Conservation (phyloP, 2,329 filamentous ascomycete genomes). For the Cercospora nicotianae region DNA sequence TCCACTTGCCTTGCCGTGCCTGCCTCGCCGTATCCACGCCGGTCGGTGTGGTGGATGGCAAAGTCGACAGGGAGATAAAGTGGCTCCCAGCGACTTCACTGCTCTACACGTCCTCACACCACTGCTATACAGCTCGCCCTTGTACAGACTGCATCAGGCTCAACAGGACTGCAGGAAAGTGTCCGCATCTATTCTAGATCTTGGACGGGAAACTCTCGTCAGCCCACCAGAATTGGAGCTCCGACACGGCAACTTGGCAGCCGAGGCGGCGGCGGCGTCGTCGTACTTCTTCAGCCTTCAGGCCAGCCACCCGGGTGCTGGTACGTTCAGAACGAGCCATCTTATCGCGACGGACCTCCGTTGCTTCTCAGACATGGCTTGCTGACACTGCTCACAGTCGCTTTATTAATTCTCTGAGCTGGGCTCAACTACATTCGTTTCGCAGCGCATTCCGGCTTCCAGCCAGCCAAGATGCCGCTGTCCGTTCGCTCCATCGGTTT, state of each 20-base stretch:
- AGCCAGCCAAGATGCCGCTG: constrained; percentile 38
- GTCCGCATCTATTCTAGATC: neutral
- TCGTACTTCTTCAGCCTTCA: neutral
- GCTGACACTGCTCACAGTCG: constrained; percentile 4
- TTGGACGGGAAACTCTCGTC: neutral
- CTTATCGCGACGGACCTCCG: neutral
- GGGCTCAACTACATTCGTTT: neutral
- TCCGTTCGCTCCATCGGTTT: constrained; percentile 42
- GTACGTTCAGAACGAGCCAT: neutral
- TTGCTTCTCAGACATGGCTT: constrained; percentile 1
- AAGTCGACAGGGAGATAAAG: neutral
- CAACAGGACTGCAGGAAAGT: neutral
- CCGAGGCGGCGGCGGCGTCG: neutral
- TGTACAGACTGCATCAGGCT: neutral
- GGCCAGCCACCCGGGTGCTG: neutral
- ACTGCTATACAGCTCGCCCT: neutral
- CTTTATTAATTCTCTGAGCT: neutral
- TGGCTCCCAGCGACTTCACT: neutral
- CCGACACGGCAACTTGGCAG: neutral
- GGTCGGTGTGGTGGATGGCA: neutral
- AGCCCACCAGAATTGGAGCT: neutral
- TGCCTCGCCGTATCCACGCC: neutral
- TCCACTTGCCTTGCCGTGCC: constrained; percentile 10
- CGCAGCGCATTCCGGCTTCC: neutral
- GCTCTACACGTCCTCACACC: neutral